Evolutionary conservation across 1,139 yeast species (phyloP).

Genomic region (Schwanniomyces etchellsii): DNA sequence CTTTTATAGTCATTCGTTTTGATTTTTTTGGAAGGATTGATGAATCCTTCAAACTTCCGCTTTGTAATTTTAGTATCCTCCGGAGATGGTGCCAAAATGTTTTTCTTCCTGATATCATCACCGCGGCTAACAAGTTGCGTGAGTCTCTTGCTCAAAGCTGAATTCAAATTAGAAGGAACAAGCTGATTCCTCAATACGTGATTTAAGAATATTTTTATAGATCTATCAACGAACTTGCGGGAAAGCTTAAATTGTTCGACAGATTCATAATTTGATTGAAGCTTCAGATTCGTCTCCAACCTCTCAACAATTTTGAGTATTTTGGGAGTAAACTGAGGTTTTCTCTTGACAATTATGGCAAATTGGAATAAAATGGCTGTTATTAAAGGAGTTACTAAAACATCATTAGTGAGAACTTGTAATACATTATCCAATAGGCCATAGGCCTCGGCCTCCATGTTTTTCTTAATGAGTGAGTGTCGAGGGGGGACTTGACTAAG

Average conservation of each 20-base stretch:
- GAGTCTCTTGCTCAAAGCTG: constrained; percentile 23
- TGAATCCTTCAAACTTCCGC: constrained; percentile 35
- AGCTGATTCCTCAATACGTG: constrained; percentile 31
- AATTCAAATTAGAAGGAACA: constrained; percentile 27
- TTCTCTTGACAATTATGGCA: constrained; percentile 47
- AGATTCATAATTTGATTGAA: constrained; percentile 42
- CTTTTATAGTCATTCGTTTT: constrained; percentile 30
- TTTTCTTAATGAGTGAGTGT: constrained; percentile 61
- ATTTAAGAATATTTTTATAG: constrained; percentile 29
- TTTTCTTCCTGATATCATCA: constrained; percentile 36
- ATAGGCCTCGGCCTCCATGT: constrained; percentile 67
- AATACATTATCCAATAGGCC: constrained; percentile 64
- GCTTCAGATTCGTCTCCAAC: constrained; percentile 32
- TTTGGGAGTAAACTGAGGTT: constrained; percentile 48
- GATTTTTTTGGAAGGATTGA: constrained; percentile 24
- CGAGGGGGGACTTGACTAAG: constrained; percentile 52
- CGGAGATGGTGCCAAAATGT: constrained; percentile 21
- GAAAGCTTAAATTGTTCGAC: constrained; percentile 38
- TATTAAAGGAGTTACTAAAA: constrained; percentile 50
- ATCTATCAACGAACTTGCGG: constrained; percentile 37
- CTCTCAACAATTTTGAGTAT: constrained; percentile 35
- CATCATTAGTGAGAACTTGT: constrained; percentile 48
- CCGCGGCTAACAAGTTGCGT: constrained; percentile 30
- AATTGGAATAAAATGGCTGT: constrained; percentile 52
- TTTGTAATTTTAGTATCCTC: constrained; percentile 30